Conservation (phyloP, 768 basidiomycete genomes). For the Boletus patriciae region DNA sequence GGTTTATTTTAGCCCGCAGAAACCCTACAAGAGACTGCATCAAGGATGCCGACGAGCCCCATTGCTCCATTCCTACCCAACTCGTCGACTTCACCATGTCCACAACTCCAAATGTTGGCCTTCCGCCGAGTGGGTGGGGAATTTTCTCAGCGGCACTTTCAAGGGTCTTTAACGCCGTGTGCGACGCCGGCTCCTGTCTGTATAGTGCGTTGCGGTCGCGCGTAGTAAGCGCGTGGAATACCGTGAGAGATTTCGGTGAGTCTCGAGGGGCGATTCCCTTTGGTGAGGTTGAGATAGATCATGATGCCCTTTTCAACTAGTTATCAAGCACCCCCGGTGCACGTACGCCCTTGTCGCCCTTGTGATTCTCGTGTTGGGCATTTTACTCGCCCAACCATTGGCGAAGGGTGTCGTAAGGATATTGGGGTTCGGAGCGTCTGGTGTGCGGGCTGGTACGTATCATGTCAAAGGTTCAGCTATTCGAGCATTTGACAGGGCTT, state of each 20-base stretch:
- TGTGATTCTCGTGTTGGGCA: neutral
- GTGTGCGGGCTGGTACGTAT: constrained; percentile 8
- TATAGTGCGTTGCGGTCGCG: neutral
- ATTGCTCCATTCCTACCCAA: neutral
- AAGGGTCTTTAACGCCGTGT: accelerated
- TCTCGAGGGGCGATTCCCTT: neutral
- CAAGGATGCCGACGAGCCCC: neutral
- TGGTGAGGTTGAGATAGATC: neutral
- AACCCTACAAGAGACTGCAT: constrained; percentile 5
- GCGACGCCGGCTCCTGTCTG: neutral
- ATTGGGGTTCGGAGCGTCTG: neutral
- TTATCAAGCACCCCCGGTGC: neutral
- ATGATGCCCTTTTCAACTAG: neutral
- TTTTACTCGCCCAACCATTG: neutral
- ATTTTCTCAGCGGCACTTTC: no score
- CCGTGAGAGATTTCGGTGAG: neutral
- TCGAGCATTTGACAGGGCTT: neutral
- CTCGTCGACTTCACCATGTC: neutral
- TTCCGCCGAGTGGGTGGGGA: no score
- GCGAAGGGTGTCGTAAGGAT: accelerated
- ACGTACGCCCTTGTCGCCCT: neutral
- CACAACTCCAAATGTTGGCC: neutral
- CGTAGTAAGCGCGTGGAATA: neutral
- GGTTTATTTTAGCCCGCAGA: neutral
- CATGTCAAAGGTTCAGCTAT: neutral